Evolutionary conservation across 2,329 filamentous ascomycete species (phyloP), one percentile per base, ranked within the genome.

Genomic region (Fusarium haematococcum): DNA sequence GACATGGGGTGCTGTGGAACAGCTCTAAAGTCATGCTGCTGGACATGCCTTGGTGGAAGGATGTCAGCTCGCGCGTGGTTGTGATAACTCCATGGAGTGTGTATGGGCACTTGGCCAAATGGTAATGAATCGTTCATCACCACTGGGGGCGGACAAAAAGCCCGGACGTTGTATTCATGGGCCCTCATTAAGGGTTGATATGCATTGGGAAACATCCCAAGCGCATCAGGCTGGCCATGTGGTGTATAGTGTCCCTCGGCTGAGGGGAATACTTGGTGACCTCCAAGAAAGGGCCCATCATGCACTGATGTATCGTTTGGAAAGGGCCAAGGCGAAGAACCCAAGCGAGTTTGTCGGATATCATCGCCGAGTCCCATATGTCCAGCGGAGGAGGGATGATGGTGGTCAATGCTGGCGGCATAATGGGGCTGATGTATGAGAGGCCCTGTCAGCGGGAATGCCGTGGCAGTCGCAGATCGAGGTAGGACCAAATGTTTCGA

Each of bases 401-500:
- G 68, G 50, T 63, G 61, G 32, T 71, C 71, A 43, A 65, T 41
- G 41, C 52, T 45, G n/a, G 67, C 59, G 32, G 64, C 58, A 62
- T 70, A 76, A 52, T 60, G 70, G 56, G 69, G 52, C 48, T 67
- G 73, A 43, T 61, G 61, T 66, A 71, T 59, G 56, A 67, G 45
- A 45, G 75, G 56, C 37, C 67, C 58, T 41, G 66, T 41, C 13
- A 37, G 59, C 62, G 71, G 63, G 65, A 76, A 74, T 32, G 70
- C 65, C 13, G 70, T 77, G 27, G 75, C 62, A 25, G 72, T 70
- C 23, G 71, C 71, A n/a, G 79, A 76, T 16, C 89, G 88, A 4
- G 94, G 91, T 32, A 97, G 86, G 23, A 97, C 87, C 80, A 98
- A 91, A 80, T 98, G 95, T 83, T 98, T 98, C 56, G 91, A 86